A percentile compares a stretch with the other conserved stretches of the same genome.
Evolutionary conservation across 352 stramenopile genomes (phyloP).

Genomic region (Phytophthora melonis): DNA sequence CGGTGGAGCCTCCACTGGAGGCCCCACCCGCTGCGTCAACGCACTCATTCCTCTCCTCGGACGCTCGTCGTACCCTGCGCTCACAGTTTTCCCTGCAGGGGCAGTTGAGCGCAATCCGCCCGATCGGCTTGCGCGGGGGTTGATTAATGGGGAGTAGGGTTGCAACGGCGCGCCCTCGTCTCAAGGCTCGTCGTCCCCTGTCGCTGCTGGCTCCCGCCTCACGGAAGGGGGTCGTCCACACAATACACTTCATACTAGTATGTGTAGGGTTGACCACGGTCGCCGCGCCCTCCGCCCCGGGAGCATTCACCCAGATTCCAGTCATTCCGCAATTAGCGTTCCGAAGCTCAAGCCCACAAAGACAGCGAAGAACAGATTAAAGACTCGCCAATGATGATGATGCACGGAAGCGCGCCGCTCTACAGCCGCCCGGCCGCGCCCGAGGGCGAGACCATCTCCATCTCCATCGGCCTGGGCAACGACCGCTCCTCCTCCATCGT

Average conservation of each 20-base stretch:
- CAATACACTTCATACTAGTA: not conserved
- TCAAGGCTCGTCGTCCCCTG: constrained; percentile 20
- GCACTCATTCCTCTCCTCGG: not conserved
- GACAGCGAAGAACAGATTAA: not conserved
- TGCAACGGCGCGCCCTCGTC: constrained; percentile 29
- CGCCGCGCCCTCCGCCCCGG: constrained; percentile 1
- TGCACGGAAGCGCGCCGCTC: constrained; percentile 27
- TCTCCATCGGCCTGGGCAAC: constrained; percentile 54
- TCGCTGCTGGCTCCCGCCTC: constrained; percentile 40
- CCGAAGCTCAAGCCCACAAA: constrained; percentile 25
- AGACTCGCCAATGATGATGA: constrained; percentile 33
- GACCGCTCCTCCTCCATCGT: constrained; percentile 57
- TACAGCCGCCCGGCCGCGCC: constrained; percentile 12
- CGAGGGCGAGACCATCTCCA: constrained; percentile 54
- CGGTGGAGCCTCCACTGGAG: not conserved
- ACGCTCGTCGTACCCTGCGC: not conserved
- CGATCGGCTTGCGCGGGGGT: not conserved
- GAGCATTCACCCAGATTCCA: constrained; percentile 18
- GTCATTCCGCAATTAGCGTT: constrained; percentile 36
- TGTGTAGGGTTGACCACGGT: not conserved
- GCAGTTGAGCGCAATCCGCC: not conserved
- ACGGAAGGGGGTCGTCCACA: constrained; percentile 17
- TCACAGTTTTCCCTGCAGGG: not conserved
- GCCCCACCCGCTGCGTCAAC: not conserved
- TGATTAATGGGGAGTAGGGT: constrained; percentile 31